A percentile compares a stretch with the other conserved stretches of the same genome.
Conservation (phyloP, 176 grass and related monocot genomes). For the Hordeum vulgare region MorexV3_pseudomolecules_assembly NC_058519.1:473028069-473028568, state of each 20-base stretch:
- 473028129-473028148: constrained; percentile 95
- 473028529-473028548: constrained; percentile 52
- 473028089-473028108: not conserved
- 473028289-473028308: constrained; percentile 36
- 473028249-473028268: not conserved
- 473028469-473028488: not conserved
- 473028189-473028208: constrained; percentile 64
- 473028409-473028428: constrained; percentile 28
- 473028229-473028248: not conserved
- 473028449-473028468: not conserved
- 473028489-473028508: constrained; percentile 24
- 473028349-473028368: constrained; percentile 84
- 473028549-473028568: constrained; percentile 45
- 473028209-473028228: constrained; percentile 43
- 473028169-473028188: constrained; percentile 84
- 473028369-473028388: constrained; percentile 66
- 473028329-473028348: constrained; percentile 87
- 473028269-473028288: constrained; percentile 1
- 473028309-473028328: constrained; percentile 90
- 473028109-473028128: constrained; percentile 76
- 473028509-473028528: constrained; percentile 74
- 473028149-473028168: constrained; percentile 90
- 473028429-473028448: not conserved
- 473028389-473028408: constrained; percentile 83
- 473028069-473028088: not conserved